phyloP scores from a whole-genome alignment of 768 basidiomycete species.

The Tephrocybe sp. region DNA sequence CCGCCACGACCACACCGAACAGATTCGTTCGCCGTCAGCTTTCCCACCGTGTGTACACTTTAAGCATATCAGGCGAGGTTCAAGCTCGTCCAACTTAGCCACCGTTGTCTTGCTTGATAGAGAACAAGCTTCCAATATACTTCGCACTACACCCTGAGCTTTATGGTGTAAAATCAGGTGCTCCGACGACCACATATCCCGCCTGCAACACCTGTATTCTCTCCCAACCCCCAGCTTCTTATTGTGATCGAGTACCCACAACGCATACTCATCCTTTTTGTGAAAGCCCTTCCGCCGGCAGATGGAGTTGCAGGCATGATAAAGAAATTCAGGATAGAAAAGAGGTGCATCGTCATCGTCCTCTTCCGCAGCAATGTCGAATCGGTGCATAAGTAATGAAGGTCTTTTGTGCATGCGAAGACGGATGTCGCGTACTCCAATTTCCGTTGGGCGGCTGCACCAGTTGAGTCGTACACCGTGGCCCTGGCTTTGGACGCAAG shows the following conservation, averaged over 20 bases:
- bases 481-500: not conserved
- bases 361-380: conserved; percentile 1
- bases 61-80: conserved; percentile 33
- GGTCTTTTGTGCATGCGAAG: conserved; percentile 23
- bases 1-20: conserved; percentile 31
- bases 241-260: conserved; percentile 9
- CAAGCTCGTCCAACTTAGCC: conserved; percentile 26
- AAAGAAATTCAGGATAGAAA: conserved; percentile 35
- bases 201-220: conserved; percentile 9
- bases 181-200: conserved; percentile 23
- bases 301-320: conserved; percentile 30
- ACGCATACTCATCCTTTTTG: conserved; percentile 2
- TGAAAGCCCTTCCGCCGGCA: not conserved
- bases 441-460: not conserved
- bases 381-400: not conserved
- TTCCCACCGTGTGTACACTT: conserved; percentile 32
- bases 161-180: conserved; percentile 28
- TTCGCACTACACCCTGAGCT: conserved; percentile 27
- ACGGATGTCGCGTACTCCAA: conserved; percentile 26
- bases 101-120: conserved; percentile 26
- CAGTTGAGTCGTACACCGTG: no score
- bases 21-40: conserved; percentile 31
- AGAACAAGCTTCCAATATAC: conserved; percentile 30
- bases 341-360: conserved; percentile 18
- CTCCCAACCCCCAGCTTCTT: conserved; percentile 12